Evolutionary conservation across 257 asterid species (phyloP).

Genomic region (Thymus quinquecostatus): DNA sequence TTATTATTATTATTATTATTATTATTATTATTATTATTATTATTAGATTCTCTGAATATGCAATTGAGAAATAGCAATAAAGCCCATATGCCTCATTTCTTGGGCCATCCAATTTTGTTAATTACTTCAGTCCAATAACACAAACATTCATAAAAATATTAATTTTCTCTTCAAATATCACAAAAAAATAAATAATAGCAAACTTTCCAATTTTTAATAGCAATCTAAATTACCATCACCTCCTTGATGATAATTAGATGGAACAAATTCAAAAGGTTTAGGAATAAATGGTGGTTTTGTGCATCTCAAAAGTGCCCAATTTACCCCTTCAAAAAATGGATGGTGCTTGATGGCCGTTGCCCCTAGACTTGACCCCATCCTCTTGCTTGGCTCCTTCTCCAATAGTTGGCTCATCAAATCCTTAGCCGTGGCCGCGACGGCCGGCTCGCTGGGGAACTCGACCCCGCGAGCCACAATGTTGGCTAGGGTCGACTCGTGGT

Average conservation of each 20-base stretch:
- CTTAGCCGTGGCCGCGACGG: slow-evolving; percentile 47
- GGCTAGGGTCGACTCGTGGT: slow-evolving; percentile 59
- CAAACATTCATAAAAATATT: not conserved
- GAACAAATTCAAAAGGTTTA: slow-evolving; percentile 36
- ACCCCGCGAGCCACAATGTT: slow-evolving; percentile 67
- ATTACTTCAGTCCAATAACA: not conserved
- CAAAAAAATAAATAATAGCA: slow-evolving; percentile 33
- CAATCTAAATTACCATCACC: slow-evolving; percentile 50
- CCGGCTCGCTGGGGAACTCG: slow-evolving; percentile 67
- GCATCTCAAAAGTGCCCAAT: slow-evolving; percentile 80
- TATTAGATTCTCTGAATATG: not conserved
- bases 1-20: not conserved
- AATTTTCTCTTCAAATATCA: not conserved
- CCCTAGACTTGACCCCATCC: slow-evolving; percentile 77
- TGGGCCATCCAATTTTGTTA: not conserved
- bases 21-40: not conserved
- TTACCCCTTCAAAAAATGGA: slow-evolving; percentile 68
- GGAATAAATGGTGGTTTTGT: slow-evolving; percentile 69
- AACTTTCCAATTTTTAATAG: slow-evolving; percentile 38
- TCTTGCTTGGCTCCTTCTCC: slow-evolving; percentile 62
- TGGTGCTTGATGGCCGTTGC: slow-evolving; percentile 72
- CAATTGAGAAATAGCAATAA: not conserved
- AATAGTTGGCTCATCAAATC: slow-evolving; percentile 59
- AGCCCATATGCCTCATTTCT: not conserved
- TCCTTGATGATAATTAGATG: slow-evolving; percentile 37